A percentile compares a stretch with the other conserved stretches of the same genome.
These are phyloP conservation scores for Berberis thunbergii DNA, from an alignment of 164 flowering plant species.

Conservation along the genomic window DNA sequence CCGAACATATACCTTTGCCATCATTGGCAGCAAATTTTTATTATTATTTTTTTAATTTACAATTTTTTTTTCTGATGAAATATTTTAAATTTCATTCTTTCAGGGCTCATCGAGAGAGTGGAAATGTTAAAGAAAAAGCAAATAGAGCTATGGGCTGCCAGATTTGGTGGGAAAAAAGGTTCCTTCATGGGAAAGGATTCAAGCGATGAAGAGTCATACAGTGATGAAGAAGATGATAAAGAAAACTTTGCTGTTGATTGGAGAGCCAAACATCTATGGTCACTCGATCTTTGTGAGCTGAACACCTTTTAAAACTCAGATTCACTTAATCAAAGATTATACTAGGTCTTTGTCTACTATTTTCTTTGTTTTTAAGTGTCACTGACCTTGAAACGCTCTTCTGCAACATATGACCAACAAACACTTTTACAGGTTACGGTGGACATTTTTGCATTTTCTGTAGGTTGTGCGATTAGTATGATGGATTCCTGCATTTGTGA, in stretches of 20 bases:
- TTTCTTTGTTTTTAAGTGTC: too few relatives aligned
- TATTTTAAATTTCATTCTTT: not conserved
- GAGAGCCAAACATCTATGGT: conserved; percentile 77
- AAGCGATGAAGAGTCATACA: conserved; percentile 41
- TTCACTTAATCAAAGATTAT: too few relatives aligned
- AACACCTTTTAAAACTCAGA: too few relatives aligned
- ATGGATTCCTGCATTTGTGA: too few relatives aligned
- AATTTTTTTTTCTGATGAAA: not conserved
- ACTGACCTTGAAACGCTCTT: too few relatives aligned
- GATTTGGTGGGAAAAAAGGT: conserved; percentile 19
- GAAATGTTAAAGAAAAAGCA: conserved; percentile 59
- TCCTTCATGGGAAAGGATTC: conserved; percentile 22
- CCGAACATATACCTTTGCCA: too few relatives aligned
- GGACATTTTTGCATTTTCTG: too few relatives aligned
- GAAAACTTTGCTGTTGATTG: conserved; percentile 70
- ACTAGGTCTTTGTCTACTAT: too few relatives aligned
- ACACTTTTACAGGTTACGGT: too few relatives aligned
- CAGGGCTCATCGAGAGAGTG: conserved; percentile 60
- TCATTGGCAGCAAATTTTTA: not conserved
- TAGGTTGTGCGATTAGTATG: too few relatives aligned
- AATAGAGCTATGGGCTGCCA: conserved; percentile 55
- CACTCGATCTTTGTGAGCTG: not conserved
- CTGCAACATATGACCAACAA: too few relatives aligned
- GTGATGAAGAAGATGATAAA: conserved; percentile 42
- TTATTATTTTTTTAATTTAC: not conserved